Conservation (phyloP, 257 asterid genomes). For the Jaltomata sinuosa region DNA sequence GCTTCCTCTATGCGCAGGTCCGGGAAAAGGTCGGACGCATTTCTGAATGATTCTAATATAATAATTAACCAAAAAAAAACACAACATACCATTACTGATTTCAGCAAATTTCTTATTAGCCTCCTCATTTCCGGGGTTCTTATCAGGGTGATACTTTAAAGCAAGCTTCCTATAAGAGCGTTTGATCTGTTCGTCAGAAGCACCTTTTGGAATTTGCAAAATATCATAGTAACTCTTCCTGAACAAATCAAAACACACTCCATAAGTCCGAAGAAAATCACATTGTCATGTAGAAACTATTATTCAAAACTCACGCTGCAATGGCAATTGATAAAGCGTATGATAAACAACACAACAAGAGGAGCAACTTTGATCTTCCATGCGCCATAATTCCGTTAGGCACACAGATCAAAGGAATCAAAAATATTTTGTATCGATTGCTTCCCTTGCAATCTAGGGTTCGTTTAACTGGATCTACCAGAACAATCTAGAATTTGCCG, state of each 20-base stretch:
- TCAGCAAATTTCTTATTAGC: conserved; percentile 92
- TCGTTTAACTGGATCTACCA: background rate
- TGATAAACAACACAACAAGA: conserved; percentile 39
- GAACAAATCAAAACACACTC: conserved; percentile 2
- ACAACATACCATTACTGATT: conserved; percentile 62
- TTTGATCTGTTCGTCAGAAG: conserved; percentile 87
- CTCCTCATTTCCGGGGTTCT: conserved; percentile 86
- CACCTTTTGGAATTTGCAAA: conserved; percentile 67
- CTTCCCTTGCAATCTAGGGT: too few relatives aligned
- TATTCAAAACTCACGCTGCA: conserved; percentile 62
- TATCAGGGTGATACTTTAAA: conserved; percentile 88
- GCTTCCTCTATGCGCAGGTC: too few relatives aligned
- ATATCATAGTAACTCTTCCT: conserved; percentile 87
- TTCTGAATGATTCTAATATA: background rate
- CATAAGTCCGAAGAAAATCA: too few relatives aligned
- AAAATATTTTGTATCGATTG: background rate
- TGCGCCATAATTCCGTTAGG: conserved; percentile 52
- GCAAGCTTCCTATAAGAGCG: conserved; percentile 93
- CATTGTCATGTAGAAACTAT: background rate
- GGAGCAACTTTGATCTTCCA: conserved; percentile 45
- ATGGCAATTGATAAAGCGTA: conserved; percentile 38
- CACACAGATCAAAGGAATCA: conserved; percentile 31
- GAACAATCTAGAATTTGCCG: background rate
- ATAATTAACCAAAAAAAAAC: background rate
- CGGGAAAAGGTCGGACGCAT: too few relatives aligned